phyloP scores from a whole-genome alignment of 108 stramenopile species.

The Cyclotella choctawhatcheeana region DNA sequence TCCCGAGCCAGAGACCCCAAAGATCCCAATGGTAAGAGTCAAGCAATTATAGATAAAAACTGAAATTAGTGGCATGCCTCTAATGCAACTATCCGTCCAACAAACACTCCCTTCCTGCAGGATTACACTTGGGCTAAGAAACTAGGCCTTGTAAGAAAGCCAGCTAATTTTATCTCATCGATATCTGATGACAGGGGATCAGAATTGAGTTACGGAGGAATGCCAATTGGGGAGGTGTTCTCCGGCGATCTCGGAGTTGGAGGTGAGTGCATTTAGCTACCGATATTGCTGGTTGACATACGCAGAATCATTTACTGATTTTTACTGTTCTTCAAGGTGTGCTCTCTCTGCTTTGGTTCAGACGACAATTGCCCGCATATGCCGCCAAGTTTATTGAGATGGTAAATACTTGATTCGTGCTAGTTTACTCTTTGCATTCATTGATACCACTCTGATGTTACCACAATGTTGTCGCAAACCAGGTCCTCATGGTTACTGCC shows the following conservation, averaged over 20 bases:
- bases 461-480: too few species aligned
- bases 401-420: neutral
- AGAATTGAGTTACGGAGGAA: constrained; percentile 87
- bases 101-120: neutral
- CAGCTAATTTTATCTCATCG: constrained; percentile 91
- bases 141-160: constrained; percentile 90
- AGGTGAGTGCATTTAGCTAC: neutral
- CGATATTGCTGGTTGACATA: too few species aligned
- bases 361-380: constrained; percentile 83
- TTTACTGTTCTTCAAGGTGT: constrained; percentile 67
- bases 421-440: neutral
- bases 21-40: constrained; percentile 71
- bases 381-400: constrained; percentile 94
- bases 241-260: constrained; percentile 86
- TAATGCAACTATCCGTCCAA: neutral
- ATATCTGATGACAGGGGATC: constrained; percentile 94
- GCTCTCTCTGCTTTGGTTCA: constrained; percentile 91
- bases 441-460: too few species aligned
- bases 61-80: too few species aligned
- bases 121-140: constrained; percentile 93
- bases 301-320: too few species aligned
- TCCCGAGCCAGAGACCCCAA: constrained; percentile 71
- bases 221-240: constrained; percentile 89
- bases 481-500: constrained; percentile 89
- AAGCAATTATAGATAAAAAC: too few species aligned